A percentile compares a stretch with the other conserved stretches of the same genome.
Conservation (phyloP, 495 filamentous ascomycete genomes). For the Xeromyces bisporus region DNA sequence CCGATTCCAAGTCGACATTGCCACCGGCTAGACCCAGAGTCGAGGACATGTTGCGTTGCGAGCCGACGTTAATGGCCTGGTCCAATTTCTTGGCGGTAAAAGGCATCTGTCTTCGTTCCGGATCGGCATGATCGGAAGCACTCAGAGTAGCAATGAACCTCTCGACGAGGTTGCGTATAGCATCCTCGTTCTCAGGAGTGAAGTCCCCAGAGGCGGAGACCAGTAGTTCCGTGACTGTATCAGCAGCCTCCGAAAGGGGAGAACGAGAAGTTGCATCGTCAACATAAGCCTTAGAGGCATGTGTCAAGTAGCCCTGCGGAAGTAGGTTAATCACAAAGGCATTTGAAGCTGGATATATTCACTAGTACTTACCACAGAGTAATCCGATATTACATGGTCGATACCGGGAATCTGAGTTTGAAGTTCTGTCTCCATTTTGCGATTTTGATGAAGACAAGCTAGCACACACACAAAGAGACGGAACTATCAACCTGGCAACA, state of each 20-base stretch:
- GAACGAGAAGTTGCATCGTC: constrained; percentile 51
- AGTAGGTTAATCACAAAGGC: constrained; percentile 4
- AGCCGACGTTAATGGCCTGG: constrained; percentile 87
- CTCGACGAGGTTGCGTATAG: constrained; percentile 69
- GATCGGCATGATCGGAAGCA: constrained; percentile 51
- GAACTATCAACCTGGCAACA: too few species aligned
- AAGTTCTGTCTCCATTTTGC: constrained; percentile 79
- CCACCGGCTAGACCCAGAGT: constrained; percentile 76
- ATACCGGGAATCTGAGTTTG: constrained; percentile 71
- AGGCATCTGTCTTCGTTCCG: constrained; percentile 48
- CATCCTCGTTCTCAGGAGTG: constrained; percentile 48
- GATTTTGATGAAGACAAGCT: too few species aligned
- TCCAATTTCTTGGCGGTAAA: constrained; percentile 73
- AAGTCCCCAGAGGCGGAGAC: constrained; percentile 78
- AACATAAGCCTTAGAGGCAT: constrained; percentile 71
- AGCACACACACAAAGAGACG: too few species aligned
- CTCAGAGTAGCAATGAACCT: constrained; percentile 76
- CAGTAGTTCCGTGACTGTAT: constrained; percentile 67
- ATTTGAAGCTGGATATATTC: constrained; percentile 1
- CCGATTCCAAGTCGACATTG: constrained; percentile 82
- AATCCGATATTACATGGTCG: constrained; percentile 80
- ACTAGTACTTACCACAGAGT: constrained; percentile 46
- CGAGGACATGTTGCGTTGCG: constrained; percentile 87
- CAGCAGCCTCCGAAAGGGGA: constrained; percentile 69
- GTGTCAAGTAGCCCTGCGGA: constrained; percentile 78